These are phyloP conservation scores for Sphagnum tenellum DNA, from an alignment of 225 moss, liverwort and hornwort genomes.

Conservation along the genomic window DNA sequence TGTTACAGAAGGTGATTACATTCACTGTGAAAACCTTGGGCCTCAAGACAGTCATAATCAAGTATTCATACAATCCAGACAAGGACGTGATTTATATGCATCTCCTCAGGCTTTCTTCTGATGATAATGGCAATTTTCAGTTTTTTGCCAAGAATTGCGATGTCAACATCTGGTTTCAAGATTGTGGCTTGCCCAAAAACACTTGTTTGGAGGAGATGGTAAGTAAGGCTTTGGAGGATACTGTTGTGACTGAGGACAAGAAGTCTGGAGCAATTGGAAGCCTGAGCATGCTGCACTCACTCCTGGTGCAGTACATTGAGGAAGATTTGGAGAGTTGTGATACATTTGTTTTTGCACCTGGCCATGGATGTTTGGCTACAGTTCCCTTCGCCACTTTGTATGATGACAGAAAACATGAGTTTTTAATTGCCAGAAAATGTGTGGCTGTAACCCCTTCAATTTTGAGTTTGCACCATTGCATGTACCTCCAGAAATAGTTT, in stretches of 20 bases:
- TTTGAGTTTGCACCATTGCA: slow-evolving; percentile 2
- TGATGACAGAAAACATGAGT: slow-evolving; percentile 6
- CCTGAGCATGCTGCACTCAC: not conserved
- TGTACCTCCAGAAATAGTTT: not conserved
- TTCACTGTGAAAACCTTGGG: not conserved
- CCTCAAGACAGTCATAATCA: not conserved
- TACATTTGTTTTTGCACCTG: slow-evolving; percentile 9
- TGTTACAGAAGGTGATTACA: not conserved
- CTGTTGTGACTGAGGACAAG: not conserved
- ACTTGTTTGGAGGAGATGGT: too few relatives aligned
- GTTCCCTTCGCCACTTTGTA: slow-evolving; percentile 12
- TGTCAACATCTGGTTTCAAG: too few relatives aligned
- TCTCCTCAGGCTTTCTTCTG: too few relatives aligned
- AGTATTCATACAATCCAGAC: not conserved
- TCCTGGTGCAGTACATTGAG: not conserved
- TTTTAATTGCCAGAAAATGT: slow-evolving; percentile 13
- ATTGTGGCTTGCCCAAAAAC: too few relatives aligned
- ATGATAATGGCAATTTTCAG: too few relatives aligned
- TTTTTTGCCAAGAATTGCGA: too few relatives aligned
- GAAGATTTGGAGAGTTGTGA: slow-evolving; percentile 4
- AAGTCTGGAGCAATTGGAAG: not conserved
- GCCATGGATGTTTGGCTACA: slow-evolving; percentile 7
- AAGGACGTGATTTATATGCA: not conserved
- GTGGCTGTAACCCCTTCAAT: slow-evolving; percentile 17
- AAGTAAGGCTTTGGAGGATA: too few relatives aligned